A percentile compares a stretch with the other conserved stretches of the same genome.
phyloP scores from a whole-genome alignment of 768 basidiomycete species.

The Cystofilobasidium macerans region DNA sequence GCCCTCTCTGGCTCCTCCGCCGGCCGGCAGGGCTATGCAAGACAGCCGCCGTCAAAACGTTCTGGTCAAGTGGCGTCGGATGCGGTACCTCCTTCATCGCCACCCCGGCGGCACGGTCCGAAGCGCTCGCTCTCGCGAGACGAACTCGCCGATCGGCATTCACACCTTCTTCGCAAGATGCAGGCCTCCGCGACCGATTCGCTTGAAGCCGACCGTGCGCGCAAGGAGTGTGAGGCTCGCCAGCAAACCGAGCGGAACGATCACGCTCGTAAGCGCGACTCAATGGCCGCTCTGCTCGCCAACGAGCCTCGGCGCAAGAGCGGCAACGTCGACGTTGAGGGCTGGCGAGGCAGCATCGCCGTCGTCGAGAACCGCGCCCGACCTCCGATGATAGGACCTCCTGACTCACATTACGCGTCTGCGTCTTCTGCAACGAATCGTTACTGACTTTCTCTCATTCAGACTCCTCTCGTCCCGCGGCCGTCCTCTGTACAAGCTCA shows the following conservation, averaged over 20 bases:
- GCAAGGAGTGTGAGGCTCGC: neutral
- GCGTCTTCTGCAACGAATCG: too few species aligned
- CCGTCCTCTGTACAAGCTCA: too few species aligned
- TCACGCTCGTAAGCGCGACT: neutral
- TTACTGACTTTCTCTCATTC: too few species aligned
- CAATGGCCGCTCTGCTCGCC: too few species aligned
- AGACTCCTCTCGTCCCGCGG: too few species aligned
- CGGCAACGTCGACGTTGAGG: constrained; percentile 13
- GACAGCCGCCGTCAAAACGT: too few species aligned
- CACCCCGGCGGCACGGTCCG: neutral
- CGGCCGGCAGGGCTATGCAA: too few species aligned
- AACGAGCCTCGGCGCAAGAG: neutral
- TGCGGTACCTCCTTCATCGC: too few species aligned
- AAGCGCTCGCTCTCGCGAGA: neutral
- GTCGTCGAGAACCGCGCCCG: neutral
- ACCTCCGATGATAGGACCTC: neutral
- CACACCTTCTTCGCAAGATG: neutral
- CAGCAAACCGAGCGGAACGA: constrained; percentile 6
- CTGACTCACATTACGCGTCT: too few species aligned
- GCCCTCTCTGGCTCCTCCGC: too few species aligned
- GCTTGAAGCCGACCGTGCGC: constrained; percentile 2
- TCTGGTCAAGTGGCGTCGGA: too few species aligned
- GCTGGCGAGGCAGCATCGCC: constrained; percentile 10
- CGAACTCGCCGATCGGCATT: constrained; percentile 12
- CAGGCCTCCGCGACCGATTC: constrained; percentile 1